Evolutionary conservation across 345 rosid genomes (phyloP), one percentile per base, ranked within the genome.

Genomic region (Eucalyptus rudis): DNA sequence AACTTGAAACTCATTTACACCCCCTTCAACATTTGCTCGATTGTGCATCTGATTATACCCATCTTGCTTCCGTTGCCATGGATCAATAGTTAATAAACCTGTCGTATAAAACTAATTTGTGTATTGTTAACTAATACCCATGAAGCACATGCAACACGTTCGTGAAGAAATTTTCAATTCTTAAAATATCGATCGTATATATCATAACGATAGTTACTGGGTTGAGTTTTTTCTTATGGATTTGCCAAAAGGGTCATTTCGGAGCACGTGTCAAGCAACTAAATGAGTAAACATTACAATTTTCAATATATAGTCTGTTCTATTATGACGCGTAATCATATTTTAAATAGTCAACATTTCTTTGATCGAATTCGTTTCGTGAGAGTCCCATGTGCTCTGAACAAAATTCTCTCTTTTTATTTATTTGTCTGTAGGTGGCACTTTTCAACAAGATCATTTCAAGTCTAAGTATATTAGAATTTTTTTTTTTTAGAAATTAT

Each of bases 171-270:
- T 7, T 16, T n/a, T 64, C 8, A n/a, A n/a, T n/a, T 64, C 1
- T 64, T 33, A 17, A n/a, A 64, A n/a, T 6, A n/a, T 64, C 7
- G 5, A 64, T n/a, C 3, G 3, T 2, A 33, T n/a, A n/a, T 64
- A 64, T n/a, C 11, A 15, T 64, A 64, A n/a, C 3, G 11, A 4
- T 17, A 64, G 8, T 15, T 13, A 7, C 5, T 0, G 5, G 15
- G 2, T n/a, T 64, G 20, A n/a, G n/a, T n/a, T n/a, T n/a, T n/a
- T 64, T n/a, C 6, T 14, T 17, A n/a, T 14, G 10, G 3, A 59
- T 59, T 59, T 27, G 31, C 3, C 3, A 4, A 64, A n/a, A 15
- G 5, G 2, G 20, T n/a, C 36, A 64, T 14, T 64, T 64, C 6
- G 2, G 1, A 15, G 2, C 27, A 76, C 16, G 7, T 20, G 7